Evolutionary conservation across 331 rosid genomes (phyloP).

Genomic region (Stylosanthes scabra): DNA sequence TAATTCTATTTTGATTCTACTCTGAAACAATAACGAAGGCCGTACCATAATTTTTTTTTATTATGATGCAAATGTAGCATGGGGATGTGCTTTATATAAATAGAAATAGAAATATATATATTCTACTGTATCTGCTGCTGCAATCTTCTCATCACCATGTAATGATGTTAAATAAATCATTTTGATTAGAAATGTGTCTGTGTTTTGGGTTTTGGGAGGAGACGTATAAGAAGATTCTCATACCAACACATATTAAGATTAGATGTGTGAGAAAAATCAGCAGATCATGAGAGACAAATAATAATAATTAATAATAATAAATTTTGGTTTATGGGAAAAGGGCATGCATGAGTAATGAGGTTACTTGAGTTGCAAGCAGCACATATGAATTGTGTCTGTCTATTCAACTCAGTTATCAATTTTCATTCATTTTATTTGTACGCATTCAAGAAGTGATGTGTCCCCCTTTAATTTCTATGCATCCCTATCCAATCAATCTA

Average conservation of each 20-base stretch:
- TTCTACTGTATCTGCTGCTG: background rate
- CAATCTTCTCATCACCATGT: background rate
- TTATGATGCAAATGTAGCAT: too few species aligned
- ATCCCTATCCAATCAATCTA: conserved; percentile 48
- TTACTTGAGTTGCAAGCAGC: conserved; percentile 45
- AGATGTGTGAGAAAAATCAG: background rate
- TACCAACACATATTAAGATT: background rate
- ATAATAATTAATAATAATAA: too few species aligned
- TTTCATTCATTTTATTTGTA: background rate
- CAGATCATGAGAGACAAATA: too few species aligned
- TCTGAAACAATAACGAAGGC: too few species aligned
- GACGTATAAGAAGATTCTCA: conserved; percentile 1
- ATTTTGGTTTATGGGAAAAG: conserved; percentile 20
- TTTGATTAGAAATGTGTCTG: background rate
- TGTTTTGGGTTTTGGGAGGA: background rate
- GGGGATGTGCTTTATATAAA: too few species aligned
- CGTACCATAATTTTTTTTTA: too few species aligned
- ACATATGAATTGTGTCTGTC: conserved; percentile 38
- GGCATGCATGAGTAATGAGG: conserved; percentile 23
- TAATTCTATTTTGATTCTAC: too few species aligned
- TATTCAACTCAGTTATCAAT: conserved; percentile 23
- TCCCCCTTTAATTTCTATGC: conserved; percentile 37
- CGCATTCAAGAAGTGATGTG: conserved; percentile 41
- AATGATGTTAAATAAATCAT: background rate
- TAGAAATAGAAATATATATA: too few species aligned